Base-by-base conservation (phyloP, 208 protist genomes). In the Kentomonas sorsogonicus region DNA sequence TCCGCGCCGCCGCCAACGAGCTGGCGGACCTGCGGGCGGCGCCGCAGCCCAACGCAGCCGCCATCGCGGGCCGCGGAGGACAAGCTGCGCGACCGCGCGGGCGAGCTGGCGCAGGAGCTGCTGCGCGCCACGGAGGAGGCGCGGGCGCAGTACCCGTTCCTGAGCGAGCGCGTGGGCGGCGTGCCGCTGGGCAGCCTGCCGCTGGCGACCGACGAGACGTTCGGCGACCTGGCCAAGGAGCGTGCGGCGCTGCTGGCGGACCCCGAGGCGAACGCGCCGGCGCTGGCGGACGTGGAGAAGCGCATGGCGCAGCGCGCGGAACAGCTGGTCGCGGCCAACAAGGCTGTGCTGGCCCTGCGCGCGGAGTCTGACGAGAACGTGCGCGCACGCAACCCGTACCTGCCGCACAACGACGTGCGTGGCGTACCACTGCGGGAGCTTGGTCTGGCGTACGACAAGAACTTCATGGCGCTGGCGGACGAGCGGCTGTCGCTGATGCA, bases 141-240 rank as follows among this genome's bases (percentile, higher is more conserved):
- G 58, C 50, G 71, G 59, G 48, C 40, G 64, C 53, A 71, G 53
- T 81, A 79, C 60, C 77, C 77, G 34, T 85, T 79, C 62, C 71
- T 85, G 41, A 36, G 54, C 16, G 38, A 47, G 47, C 69, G 73
- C 38, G 61, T 85, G 36, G 63, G 46, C 13, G 77, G 65, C 48
- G 74, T 80, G 41, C 50, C 70, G 33, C 47, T 85, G 34, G 53
- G 60, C 46, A 66, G 81, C 26, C 58, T 81, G 51, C 62, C 50
- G 30, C 70, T 85, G 34, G 68, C 23, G 26, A 51, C 46, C 1
- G 66, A 81, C 48, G 56, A 59, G 22, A 48, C 38, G 50, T 74
- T 71, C 47, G 26, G 54, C 45, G 27, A 20, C 25, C 59, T 74
- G 47, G 39, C 53, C 54, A 55, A 41, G 47, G 53, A 74, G 52